Percentiles rank a stretch among this genome's conserved stretches.
These are phyloP conservation scores for Kodamaea fukazawae DNA, from an alignment of 805 yeast species.

Conservation along the genomic window DNA sequence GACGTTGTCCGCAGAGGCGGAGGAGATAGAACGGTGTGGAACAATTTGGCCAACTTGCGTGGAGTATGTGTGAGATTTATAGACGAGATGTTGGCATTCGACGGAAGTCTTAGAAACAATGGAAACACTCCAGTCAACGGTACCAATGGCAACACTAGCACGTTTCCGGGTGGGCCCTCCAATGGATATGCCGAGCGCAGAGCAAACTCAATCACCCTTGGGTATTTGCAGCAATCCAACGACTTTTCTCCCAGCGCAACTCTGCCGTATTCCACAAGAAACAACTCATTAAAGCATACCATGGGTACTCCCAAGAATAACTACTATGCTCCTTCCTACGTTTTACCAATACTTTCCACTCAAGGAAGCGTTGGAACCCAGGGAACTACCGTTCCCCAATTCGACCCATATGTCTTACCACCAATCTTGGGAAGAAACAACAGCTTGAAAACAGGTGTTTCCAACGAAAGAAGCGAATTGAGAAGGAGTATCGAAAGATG, in stretches of 20 bases:
- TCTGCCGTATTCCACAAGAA: slow-evolving; percentile 1
- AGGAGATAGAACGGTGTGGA: slow-evolving; percentile 9
- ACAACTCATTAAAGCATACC: slow-evolving; percentile 4
- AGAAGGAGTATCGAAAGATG: background rate
- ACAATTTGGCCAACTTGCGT: slow-evolving; percentile 16
- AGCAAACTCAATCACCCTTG: slow-evolving; percentile 21
- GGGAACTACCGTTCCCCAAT: background rate
- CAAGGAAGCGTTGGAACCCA: background rate
- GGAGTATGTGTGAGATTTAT: slow-evolving; percentile 15
- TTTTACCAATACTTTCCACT: slow-evolving; percentile 4
- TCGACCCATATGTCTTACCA: slow-evolving; percentile 11
- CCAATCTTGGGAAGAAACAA: slow-evolving; percentile 9
- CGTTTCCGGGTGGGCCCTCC: too few species aligned
- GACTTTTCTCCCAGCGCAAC: too few species aligned
- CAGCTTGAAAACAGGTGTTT: slow-evolving; percentile 1
- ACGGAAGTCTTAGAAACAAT: background rate
- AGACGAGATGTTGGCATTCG: slow-evolving; percentile 11
- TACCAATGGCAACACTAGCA: too few species aligned
- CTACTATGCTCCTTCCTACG: slow-evolving; percentile 5
- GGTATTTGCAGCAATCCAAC: too few species aligned
- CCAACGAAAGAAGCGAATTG: slow-evolving; percentile 2
- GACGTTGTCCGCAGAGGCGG: slow-evolving; percentile 7
- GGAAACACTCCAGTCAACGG: too few species aligned
- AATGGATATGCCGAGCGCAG: background rate
- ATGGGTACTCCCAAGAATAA: background rate